Base-by-base conservation (phyloP, 2,329 filamentous ascomycete species). In the Colletotrichum noveboracense region DNA sequence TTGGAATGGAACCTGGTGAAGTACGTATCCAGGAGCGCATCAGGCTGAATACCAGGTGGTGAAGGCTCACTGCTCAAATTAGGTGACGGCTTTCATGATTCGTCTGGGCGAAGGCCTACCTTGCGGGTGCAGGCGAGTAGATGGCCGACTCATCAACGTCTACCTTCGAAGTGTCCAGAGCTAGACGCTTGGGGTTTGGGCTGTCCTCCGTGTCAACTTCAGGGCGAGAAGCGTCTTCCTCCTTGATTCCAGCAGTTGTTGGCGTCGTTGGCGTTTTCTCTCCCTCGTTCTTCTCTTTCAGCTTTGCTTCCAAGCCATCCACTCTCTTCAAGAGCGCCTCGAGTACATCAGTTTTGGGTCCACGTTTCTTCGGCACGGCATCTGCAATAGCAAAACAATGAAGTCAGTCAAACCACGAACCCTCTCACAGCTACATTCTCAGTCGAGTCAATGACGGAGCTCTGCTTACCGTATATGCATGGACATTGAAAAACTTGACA, bases 401-500 rank as follows among this genome's bases (percentile, higher is more conserved):
- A 14, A 30, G 43, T 76, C 28, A 75, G 71, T 71, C 66, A 74
- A 65, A 64, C 55, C 26, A n/a, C 24, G 64, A 13, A 24, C 32
- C 24, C 52, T 12, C 28, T 14, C 24, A 55, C 30, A 7, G n/a
- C 18, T 32, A 21, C 3, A 21, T 14, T 13, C 30, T 30, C n/a
- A 21, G 16, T 30, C 21, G 26, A n/a, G 30, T 30, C 10, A 12
- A 18, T 16, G 66, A 18, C 43, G 21, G 8, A 32, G 30, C 21
- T 52, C 8, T 8, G 83, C 90, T 79, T 88, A 97, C 95, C 95
- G 84, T 98, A 98, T 75, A 98, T 90, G 86, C 95, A 98, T 36
- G 94, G 92, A 82, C 94, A 96, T 81, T 96, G 94, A 81, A 98
- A 97, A 72, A 97, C 93, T 84, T 95, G 94, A 81, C 95, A 98